Evolutionary conservation across 2,329 filamentous ascomycete species (phyloP), one percentile per base, ranked within the genome.

Genomic region (Xylariaceae sp.): DNA sequence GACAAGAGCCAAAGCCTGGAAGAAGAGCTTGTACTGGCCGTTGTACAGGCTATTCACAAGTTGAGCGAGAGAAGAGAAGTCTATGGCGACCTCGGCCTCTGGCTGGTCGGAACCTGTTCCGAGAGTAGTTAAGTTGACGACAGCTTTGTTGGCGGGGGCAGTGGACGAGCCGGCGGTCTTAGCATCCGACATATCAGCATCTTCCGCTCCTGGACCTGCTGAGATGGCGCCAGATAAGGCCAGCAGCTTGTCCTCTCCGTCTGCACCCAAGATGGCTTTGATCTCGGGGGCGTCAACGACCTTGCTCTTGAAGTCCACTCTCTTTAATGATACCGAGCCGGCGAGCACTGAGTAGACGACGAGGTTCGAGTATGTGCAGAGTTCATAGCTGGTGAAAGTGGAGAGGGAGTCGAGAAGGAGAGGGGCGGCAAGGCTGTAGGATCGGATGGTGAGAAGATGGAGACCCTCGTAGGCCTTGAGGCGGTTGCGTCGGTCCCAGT

Each of bases 271-370:
- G 56, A 99, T 95, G 35, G 94, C 94, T 74, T 94, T 95, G 74
- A 99, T 96, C 74, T 99, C 94, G 11, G 94, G 92, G 7, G 94
- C 94, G 69, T 99, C 94, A 38, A 99, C 92, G 22, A 99, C 94
- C 77, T 97, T 97, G 58, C 89, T 89, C 78, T 99, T 99, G 81
- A 99, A 99, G 71, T 99, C 94, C 32, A 96, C 90, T 43, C 94
- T 87, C 76, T 96, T 96, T 49, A 99, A 81, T 41, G 92, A 94
- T 19, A 97, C 86, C 6, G 91, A 95, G 51, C 94, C 94, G 33
- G 94, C 90, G 32, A 99, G 84, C 18, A 97, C 92, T 1, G 94
- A 90, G 75, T 97, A 99, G 49, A 96, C 85, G 45, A 99, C 94
- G 19, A 99, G 82, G 53, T 83, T 87, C 51, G 90, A 96, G 76